Percentiles rank a stretch among this genome's conserved stretches.
These are phyloP conservation scores for Talaromyces albobiverticillius DNA, from an alignment of 2,329 filamentous ascomycete species.

Conservation along the genomic window DNA sequence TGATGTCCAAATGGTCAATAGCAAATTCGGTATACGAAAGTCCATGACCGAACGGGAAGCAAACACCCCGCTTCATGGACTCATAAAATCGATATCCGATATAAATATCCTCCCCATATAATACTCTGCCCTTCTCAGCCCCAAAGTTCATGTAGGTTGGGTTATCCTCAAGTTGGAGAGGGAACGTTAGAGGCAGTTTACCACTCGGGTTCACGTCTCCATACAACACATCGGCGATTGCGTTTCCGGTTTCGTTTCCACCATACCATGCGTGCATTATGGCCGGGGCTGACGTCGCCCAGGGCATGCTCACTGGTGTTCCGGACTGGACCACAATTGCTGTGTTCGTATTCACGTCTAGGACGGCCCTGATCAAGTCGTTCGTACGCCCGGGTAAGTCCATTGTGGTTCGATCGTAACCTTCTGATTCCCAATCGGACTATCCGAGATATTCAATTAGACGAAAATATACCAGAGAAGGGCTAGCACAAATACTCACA, in stretches of 20 bases:
- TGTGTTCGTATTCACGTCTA: slow-evolving; percentile 65
- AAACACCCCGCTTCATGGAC: slow-evolving; percentile 58
- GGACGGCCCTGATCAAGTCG: slow-evolving; percentile 60
- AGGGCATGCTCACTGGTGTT: slow-evolving; percentile 59
- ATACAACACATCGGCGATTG: slow-evolving; percentile 73
- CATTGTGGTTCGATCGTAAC: slow-evolving; percentile 58
- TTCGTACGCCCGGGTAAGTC: slow-evolving; percentile 55
- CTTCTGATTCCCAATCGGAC: slow-evolving; percentile 76
- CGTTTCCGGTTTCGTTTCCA: slow-evolving; percentile 79
- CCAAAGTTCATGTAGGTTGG: slow-evolving; percentile 73
- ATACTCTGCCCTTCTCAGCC: slow-evolving; percentile 65
- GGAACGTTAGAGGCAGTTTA: slow-evolving; percentile 73
- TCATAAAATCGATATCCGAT: slow-evolving; percentile 81
- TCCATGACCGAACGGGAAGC: slow-evolving; percentile 77
- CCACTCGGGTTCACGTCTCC: slow-evolving; percentile 71
- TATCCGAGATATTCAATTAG: background rate
- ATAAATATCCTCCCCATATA: slow-evolving; percentile 79
- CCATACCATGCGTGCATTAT: slow-evolving; percentile 80
- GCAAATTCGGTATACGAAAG: slow-evolving; percentile 72
- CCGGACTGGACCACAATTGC: slow-evolving; percentile 75
- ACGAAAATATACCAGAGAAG: background rate
- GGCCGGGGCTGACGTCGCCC: slow-evolving; percentile 47
- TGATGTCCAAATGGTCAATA: slow-evolving; percentile 46
- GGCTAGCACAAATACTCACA: slow-evolving; percentile 34
- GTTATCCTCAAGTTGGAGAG: slow-evolving; percentile 64